Base-by-base conservation (phyloP, 495 filamentous ascomycete genomes). In the Annulohypoxylon moriforme region DNA sequence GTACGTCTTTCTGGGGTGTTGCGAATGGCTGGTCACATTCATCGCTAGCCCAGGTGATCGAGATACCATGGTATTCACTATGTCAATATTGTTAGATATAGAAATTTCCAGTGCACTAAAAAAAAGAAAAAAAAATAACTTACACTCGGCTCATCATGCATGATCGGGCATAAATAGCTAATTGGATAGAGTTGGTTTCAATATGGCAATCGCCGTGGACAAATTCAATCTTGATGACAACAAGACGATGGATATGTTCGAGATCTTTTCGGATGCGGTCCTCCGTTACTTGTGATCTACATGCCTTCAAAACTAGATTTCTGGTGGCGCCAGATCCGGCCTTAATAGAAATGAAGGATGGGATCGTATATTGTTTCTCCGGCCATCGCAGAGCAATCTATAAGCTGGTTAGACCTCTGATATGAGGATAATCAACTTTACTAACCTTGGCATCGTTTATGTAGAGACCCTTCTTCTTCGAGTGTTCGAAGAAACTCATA, bases 161-260 rank as follows among this genome's bases (percentile, higher is more conserved):
- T 5, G 87, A 91, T 11, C 88, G 84, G 11, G 93, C 92, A 75
- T 90, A 92, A 20, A 92, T 83, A 0, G 92, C 90, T 68, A 91
- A 90, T 77, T 92, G 87, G 5, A 97, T 86, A 1, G 92, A 94
- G 76, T 95, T 96, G 8, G 90, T 89, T 55, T 88, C 89, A 56
- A 96, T 85, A 77, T 87, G 85, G 40, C 85, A 89, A 75, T 88
- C 87, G 34, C 78, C 72, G 24, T 83, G 84, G 18, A 82, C 75
- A 76, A 91, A 90, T 34, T 81, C 81, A 20, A 95, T 81, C 62
- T 87, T 87, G 75, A 94, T 85, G 13, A 97, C 84, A 29, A 90
- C 83, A 9, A 95, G 82, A 71, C 93, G 92, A 77, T 94, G 88
- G 69, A 96, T 94, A 74, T 96, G 93, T 14, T 95, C 91, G 44